phyloP scores from a whole-genome alignment of 164 flowering plant genomes.

The Berberis vulgaris region DNA sequence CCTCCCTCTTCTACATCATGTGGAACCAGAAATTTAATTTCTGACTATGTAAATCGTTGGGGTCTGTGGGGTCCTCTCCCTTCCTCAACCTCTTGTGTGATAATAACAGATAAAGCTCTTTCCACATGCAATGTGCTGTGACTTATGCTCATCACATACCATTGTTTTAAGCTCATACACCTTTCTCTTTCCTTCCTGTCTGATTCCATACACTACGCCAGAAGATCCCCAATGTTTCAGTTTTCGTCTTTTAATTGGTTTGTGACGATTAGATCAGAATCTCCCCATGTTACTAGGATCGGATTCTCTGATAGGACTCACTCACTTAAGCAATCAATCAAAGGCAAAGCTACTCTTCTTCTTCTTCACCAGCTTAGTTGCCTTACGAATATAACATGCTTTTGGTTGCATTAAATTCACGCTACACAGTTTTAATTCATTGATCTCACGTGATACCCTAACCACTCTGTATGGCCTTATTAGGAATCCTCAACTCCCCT shows the following conservation, averaged over 20 bases:
- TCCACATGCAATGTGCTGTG: constrained; percentile 4
- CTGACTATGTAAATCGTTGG: too few relatives aligned
- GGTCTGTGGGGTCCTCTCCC: too few relatives aligned
- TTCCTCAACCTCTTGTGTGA: too few relatives aligned
- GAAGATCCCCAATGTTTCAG: too few relatives aligned
- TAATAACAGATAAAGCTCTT: neutral
- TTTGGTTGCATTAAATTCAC: neutral
- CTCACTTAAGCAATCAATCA: too few relatives aligned
- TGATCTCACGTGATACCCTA: neutral
- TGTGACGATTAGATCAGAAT: neutral
- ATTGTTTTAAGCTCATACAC: neutral
- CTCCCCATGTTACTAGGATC: too few relatives aligned
- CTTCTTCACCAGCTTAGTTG: too few relatives aligned
- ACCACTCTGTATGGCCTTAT: neutral
- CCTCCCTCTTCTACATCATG: too few relatives aligned
- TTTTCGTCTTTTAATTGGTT: neutral
- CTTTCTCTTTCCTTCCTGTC: neutral
- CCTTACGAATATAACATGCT: neutral
- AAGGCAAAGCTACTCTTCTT: too few relatives aligned
- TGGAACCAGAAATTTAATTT: too few relatives aligned
- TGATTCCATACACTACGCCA: too few relatives aligned
- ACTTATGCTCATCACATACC: neutral
- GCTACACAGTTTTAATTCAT: neutral
- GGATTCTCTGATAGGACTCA: too few relatives aligned
- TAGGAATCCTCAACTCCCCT: neutral